These are phyloP conservation scores for Rasamsonia emersonii DNA, from an alignment of 2,329 filamentous ascomycete genomes.

Conservation along the genomic window DNA sequence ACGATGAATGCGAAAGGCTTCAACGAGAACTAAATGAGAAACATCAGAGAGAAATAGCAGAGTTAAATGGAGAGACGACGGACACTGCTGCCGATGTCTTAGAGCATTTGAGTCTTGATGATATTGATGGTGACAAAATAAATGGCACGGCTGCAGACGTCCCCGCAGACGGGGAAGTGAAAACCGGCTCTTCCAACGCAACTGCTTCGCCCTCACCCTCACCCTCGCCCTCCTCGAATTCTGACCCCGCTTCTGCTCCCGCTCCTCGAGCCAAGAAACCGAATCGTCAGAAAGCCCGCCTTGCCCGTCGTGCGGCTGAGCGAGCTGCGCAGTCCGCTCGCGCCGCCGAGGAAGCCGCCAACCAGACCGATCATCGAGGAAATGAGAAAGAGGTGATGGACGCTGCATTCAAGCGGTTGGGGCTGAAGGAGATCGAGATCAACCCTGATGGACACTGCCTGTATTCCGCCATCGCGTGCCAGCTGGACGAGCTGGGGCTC, in stretches of 20 bases:
- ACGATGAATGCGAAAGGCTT: slow-evolving; percentile 54
- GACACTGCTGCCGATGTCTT: slow-evolving; percentile 18
- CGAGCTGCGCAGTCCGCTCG: slow-evolving; percentile 59
- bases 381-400: slow-evolving; percentile 65
- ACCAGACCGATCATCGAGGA: slow-evolving; percentile 63
- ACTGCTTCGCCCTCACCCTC: slow-evolving; percentile 9
- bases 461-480: slow-evolving; percentile 84
- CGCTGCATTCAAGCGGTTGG: slow-evolving; percentile 53
- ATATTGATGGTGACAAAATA: slow-evolving; percentile 12
- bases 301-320: slow-evolving; percentile 82
- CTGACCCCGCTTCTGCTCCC: slow-evolving; percentile 5
- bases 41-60: slow-evolving; percentile 44
- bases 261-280: slow-evolving; percentile 54
- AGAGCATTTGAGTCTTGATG: slow-evolving; percentile 26
- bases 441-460: slow-evolving; percentile 89
- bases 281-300: slow-evolving; percentile 82
- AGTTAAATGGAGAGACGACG: slow-evolving; percentile 29
- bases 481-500: slow-evolving; percentile 50
- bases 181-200: slow-evolving; percentile 6
- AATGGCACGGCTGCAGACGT: slow-evolving; percentile 3
- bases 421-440: slow-evolving; percentile 68
- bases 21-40: slow-evolving; percentile 48
- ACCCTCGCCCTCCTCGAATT: slow-evolving; percentile 9
- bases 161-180: slow-evolving; percentile 9
- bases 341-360: slow-evolving; percentile 66